These are phyloP conservation scores for Penicillium sclerotiorum DNA, from an alignment of 2,329 filamentous ascomycete genomes.

Conservation along the genomic window DNA sequence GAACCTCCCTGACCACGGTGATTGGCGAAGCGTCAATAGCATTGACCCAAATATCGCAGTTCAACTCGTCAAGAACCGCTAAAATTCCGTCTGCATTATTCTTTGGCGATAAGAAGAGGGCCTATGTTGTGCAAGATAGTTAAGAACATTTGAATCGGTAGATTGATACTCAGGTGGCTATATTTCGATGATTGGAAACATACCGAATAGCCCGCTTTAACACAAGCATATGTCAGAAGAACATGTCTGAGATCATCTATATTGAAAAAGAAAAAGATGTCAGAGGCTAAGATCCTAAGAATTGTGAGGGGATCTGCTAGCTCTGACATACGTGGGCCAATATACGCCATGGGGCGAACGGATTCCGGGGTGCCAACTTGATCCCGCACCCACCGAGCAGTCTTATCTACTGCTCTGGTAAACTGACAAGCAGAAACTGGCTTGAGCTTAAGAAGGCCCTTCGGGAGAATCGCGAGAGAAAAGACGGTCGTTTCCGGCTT, in stretches of 20 bases:
- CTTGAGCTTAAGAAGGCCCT: constrained; percentile 3
- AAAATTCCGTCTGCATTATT: no score
- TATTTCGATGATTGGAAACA: no score
- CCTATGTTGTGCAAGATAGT: no score
- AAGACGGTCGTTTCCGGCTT: constrained; percentile 5
- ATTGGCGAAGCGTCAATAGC: no score
- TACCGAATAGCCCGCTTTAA: constrained; percentile 9
- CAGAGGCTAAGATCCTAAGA: not conserved
- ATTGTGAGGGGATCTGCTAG: not conserved
- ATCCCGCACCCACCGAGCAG: constrained; percentile 5
- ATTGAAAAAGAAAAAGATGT: not conserved
- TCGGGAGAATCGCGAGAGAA: not conserved
- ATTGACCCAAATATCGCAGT: no score
- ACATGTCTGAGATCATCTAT: constrained; percentile 9
- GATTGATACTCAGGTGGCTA: no score
- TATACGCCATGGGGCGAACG: constrained; percentile 5
- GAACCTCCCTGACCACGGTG: no score
- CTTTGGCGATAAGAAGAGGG: no score
- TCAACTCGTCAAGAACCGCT: no score
- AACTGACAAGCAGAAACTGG: constrained; percentile 1
- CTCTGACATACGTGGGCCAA: constrained; percentile 9
- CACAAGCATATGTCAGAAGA: constrained; percentile 9
- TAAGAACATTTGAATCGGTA: no score
- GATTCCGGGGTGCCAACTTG: constrained; percentile 3
- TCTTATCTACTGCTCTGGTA: constrained; percentile 8